Conservation (phyloP, 768 basidiomycete species). For the Lactarius pseudohatsudake region DNA sequence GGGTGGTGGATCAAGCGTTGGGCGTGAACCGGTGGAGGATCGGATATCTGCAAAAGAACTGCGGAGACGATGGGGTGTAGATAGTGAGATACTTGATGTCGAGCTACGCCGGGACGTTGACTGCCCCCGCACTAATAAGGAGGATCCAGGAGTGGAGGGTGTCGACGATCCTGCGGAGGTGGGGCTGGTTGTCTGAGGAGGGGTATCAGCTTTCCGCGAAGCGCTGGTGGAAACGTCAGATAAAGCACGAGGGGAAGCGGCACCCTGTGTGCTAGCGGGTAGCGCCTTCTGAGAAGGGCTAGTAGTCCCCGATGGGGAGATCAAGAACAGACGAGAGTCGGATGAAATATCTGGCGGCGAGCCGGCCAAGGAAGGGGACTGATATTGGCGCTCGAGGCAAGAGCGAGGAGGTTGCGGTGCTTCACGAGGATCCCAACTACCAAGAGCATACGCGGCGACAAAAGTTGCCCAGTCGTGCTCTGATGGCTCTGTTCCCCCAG, state of each 20-base stretch:
- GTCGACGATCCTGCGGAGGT: conserved; percentile 15
- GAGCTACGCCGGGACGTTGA: conserved; percentile 20
- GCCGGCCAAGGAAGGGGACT: background rate
- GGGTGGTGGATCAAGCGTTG: conserved; percentile 21
- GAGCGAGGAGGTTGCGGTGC: conserved; percentile 59
- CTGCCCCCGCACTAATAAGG: conserved; percentile 7
- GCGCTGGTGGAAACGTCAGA: conserved; percentile 1
- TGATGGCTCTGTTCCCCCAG: conserved; percentile 25
- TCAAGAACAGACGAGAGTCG: conserved; percentile 5
- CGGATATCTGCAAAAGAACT: conserved; percentile 49
- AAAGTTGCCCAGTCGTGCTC: conserved; percentile 74
- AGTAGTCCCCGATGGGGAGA: conserved; percentile 12
- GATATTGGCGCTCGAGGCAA: conserved; percentile 29
- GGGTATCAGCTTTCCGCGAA: background rate
- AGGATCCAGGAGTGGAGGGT: conserved; percentile 9
- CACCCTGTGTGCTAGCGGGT: background rate
- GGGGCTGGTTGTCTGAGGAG: conserved; percentile 20
- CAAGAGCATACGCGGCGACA: conserved; percentile 70
- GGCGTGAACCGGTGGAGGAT: conserved; percentile 34
- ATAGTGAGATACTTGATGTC: conserved; percentile 30
- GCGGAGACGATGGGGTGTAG: conserved; percentile 42
- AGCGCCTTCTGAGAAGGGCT: background rate
- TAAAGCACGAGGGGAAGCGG: conserved; percentile 1
- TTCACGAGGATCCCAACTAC: conserved; percentile 77
- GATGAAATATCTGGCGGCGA: background rate